Evolutionary conservation across 176 grass and related monocot genomes (phyloP).

Genomic region (Chloris gayana): DNA sequence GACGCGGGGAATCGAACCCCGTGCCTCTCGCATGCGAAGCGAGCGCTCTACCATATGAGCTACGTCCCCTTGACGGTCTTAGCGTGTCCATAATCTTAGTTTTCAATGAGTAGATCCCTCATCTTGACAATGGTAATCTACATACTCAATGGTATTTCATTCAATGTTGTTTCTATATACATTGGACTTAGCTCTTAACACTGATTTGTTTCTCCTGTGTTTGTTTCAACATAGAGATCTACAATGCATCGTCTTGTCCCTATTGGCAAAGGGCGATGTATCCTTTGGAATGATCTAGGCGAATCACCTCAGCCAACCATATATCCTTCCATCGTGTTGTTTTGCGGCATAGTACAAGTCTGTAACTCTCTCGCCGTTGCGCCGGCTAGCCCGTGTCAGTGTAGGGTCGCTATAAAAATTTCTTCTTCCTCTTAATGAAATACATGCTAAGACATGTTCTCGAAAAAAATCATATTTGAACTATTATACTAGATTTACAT

Average conservation of each 20-base stretch:
- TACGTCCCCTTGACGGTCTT: conserved; percentile 37
- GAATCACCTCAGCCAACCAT: no score
- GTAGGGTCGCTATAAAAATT: no score
- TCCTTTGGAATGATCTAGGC: not conserved
- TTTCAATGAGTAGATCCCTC: conserved; percentile 49
- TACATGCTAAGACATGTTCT: no score
- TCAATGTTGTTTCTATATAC: no score
- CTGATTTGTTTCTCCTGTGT: not conserved
- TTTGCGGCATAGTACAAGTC: no score
- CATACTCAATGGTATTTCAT: not conserved
- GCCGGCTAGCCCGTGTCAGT: no score
- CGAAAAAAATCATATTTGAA: no score
- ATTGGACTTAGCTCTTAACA: not conserved
- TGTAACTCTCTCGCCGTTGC: no score
- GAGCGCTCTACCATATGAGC: conserved; percentile 99
- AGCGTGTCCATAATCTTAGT: no score
- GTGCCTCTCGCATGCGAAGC: conserved; percentile 99
- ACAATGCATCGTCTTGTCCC: conserved; percentile 59
- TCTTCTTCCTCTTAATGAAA: no score
- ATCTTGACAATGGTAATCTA: conserved; percentile 84
- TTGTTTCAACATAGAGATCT: conserved; percentile 43
- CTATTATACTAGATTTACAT: no score
- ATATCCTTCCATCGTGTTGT: no score
- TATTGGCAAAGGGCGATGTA: conserved; percentile 48
- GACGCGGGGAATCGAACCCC: conserved; percentile 94